phyloP scores from a whole-genome alignment of 371 early-diverging fungal genomes.

The Choanephora cucurbitarum region DNA sequence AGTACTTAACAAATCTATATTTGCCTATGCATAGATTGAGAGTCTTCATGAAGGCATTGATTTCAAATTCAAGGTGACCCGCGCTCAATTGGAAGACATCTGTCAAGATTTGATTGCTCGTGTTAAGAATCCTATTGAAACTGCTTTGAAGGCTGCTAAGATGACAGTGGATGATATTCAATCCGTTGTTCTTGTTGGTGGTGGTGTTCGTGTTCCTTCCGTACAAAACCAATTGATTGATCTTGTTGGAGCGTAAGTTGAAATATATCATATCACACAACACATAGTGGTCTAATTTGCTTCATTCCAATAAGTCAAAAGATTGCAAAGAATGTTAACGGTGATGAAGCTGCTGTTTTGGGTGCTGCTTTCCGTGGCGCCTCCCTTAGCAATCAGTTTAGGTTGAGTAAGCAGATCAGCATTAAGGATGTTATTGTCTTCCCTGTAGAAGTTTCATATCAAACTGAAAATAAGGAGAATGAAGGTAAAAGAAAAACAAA shows the following conservation, averaged over 20 bases:
- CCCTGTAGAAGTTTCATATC: constrained; percentile 78
- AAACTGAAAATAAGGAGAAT: constrained; percentile 54
- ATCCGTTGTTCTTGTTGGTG: constrained; percentile 94
- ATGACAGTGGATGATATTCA: constrained; percentile 72
- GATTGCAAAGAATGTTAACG: constrained; percentile 92
- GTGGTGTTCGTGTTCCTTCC: constrained; percentile 87
- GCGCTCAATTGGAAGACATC: constrained; percentile 74
- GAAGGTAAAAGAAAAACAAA: constrained; percentile 25
- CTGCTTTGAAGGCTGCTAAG: constrained; percentile 67
- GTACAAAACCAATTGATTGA: constrained; percentile 73
- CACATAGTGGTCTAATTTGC: neutral
- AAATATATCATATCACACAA: neutral
- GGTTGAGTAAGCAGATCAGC: constrained; percentile 77
- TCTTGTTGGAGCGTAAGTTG: constrained; percentile 72
- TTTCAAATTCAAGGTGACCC: constrained; percentile 76
- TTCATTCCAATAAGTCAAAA: constrained; percentile 65
- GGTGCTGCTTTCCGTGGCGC: constrained; percentile 93
- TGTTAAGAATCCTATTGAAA: constrained; percentile 72
- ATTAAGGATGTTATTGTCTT: constrained; percentile 80
- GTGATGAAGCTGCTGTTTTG: constrained; percentile 95
- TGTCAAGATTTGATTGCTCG: constrained; percentile 70
- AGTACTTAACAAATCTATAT: too few species aligned
- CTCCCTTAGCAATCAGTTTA: constrained; percentile 82
- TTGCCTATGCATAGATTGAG: constrained; percentile 81
- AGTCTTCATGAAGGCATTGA: constrained; percentile 85